Conservation (phyloP, 768 basidiomycete species). For the Gautieria morchelliformis region DNA sequence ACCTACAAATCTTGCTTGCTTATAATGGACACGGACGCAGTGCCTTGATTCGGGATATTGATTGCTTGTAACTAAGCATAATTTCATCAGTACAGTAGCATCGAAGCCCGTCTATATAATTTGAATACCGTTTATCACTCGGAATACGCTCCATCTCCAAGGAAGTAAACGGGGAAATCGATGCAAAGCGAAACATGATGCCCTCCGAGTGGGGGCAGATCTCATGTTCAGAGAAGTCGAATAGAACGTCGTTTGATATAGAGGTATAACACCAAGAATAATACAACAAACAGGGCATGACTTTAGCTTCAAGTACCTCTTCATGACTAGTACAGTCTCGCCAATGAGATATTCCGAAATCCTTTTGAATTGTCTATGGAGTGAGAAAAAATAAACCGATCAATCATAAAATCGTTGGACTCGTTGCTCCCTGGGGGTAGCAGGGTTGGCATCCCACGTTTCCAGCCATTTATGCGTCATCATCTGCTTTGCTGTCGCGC, state of each 20-base stretch:
- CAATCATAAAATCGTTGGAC: not conserved
- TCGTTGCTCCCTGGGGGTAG: not conserved
- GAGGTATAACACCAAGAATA: not conserved
- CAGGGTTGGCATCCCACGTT: not conserved
- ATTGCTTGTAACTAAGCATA: too few relatives aligned
- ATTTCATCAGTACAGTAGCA: too few relatives aligned
- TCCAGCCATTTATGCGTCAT: constrained; percentile 67
- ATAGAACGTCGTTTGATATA: not conserved
- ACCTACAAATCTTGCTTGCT: too few relatives aligned
- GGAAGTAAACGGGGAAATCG: too few relatives aligned
- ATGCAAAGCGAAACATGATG: too few relatives aligned
- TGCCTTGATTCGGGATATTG: too few relatives aligned
- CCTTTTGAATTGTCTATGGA: not conserved
- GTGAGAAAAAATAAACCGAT: not conserved
- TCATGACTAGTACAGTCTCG: not conserved
- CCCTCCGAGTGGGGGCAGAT: not conserved
- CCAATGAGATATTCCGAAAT: not conserved
- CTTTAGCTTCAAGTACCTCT: not conserved
- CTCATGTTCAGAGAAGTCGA: too few relatives aligned
- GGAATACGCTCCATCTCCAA: too few relatives aligned
- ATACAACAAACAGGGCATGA: not conserved
- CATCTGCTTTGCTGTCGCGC: constrained; percentile 65
- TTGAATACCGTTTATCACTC: too few relatives aligned
- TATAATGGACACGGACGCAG: too few relatives aligned
- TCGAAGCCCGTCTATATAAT: too few relatives aligned